Base-by-base conservation (phyloP, 1,284 basidiomycete species). In the Malassezia obtusa region DNA sequence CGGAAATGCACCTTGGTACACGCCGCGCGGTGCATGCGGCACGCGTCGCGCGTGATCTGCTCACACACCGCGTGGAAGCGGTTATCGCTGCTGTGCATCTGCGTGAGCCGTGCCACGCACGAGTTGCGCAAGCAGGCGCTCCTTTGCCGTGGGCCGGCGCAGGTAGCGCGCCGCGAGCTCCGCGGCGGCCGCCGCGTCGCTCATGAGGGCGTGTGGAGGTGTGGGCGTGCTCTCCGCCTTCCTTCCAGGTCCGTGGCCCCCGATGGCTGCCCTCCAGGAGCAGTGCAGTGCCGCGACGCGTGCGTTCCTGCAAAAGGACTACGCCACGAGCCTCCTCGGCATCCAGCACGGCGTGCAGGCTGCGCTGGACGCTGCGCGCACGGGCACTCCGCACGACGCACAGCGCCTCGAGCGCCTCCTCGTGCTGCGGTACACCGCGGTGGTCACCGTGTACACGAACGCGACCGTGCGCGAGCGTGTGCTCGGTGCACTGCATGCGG, bases 111-210 rank as follows among this genome's bases (percentile, higher is more conserved):
- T 1, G 7, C 2, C 14, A 31, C 22, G 22, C 12, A 37, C 45
- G 7, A 33, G 3, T 17, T 11, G 15, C 11, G 33, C 45, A 15
- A 47, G 28, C 3, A 35, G 32, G 35, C 12, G 12, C 37, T 22
- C 57, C 55, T 73, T 73, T 7, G 65, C 67, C 7, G 70, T 65
- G 1, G 68, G 65, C 11, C 52, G 49, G 1, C 49, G 48, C 25
- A 73, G 60, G 37, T 64, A 70, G 5, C 51, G 37, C 15, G 50
- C 25, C 4, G 64, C 60, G 50, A 71, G 60, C 12, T 15, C 40
- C 24, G 52, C 32, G 17, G 45, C 50, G 12, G 39, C 39, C 8
- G 4, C 17, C 38, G 12, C 12, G 25, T 39, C 38, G 2, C 17
- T 12, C 21, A 39, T 39, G n/a, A 21, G 21, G 35, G 51, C 49